Evolutionary conservation across 805 yeast species (phyloP), one percentile per base, ranked within the genome.

Genomic region (Lachancea lanzarotensis): DNA sequence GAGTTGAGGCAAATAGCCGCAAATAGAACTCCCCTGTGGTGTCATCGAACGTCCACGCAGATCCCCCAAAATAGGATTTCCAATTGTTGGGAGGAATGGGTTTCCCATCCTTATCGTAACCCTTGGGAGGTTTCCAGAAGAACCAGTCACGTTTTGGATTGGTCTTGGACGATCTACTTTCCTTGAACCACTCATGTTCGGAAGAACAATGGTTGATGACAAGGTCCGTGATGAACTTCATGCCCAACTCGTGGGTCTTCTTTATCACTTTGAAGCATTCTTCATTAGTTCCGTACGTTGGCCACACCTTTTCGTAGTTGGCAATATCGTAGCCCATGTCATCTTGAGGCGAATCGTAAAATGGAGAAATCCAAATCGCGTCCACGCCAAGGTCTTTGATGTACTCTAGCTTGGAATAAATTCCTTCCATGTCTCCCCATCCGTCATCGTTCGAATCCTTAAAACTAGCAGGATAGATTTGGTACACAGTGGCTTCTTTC

Each of bases 311-410:
- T 57, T 74, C 69, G 59, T 78, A 78, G 60, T 78, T 71, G 16
- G 75, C 61, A 53, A 78, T 75, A 52, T 78, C 82, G 55, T 78
- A 78, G 4, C 83, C 83, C 82, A 78, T 77, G 57, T 78, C 82
- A 40, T 71, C 74, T 55, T 74, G 78, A 9, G 82, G 82, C 2
- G 79, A 73, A 50, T 74, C 77, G 60, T 69, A 76, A 66, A 74
- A 73, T 20, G 82, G 83, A 19, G 74, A 72, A 43, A 77, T 59
- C 82, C 82, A 78, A 35, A 78, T 63, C 13, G 73, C 70, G 45
- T 75, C 79, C 13, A 68, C 67, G 2, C 79, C 80, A 27, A 76
- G 60, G 17, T 56, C 59, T 56, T 74, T 70, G 59, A 78, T 57
- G 58, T 78, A 75, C 60, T 74, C 79, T 49, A 78, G 63, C 26